Conservation (phyloP, 2,329 filamentous ascomycete genomes). For the Epichloe coenophiala region DNA sequence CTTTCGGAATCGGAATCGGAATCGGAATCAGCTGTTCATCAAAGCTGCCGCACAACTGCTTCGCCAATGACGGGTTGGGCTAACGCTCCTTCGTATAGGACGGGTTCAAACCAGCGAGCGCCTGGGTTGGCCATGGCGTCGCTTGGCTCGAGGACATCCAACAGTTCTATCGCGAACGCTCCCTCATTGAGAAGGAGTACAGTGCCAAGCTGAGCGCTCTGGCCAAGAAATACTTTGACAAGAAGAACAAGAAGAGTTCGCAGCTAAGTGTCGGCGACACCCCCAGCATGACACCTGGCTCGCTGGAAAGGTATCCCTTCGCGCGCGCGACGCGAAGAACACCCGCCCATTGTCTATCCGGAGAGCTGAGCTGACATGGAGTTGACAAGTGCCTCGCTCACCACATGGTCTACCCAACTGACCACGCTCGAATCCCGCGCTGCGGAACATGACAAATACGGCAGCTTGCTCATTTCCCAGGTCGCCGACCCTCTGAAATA, state of each 20-base stretch:
- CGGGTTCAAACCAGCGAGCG: constrained; percentile 89
- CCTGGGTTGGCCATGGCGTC: constrained; percentile 82
- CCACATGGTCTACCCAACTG: constrained; percentile 91
- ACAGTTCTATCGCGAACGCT: constrained; percentile 91
- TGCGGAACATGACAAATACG: constrained; percentile 77
- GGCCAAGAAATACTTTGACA: constrained; percentile 94
- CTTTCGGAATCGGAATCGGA: not conserved
- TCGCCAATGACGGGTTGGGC: not conserved
- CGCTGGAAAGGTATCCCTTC: constrained; percentile 61
- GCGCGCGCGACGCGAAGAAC: not conserved
- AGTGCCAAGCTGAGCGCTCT: constrained; percentile 73
- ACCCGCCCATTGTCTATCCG: not conserved
- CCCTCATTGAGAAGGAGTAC: constrained; percentile 93
- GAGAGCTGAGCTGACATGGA: not conserved
- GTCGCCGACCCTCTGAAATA: constrained; percentile 79
- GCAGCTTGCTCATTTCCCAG: constrained; percentile 61
- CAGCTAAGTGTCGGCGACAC: constrained; percentile 86
- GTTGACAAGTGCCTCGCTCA: constrained; percentile 64
- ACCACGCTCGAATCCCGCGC: constrained; percentile 80
- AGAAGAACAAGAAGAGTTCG: constrained; percentile 83
- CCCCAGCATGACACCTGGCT: constrained; percentile 85
- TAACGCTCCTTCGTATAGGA: constrained; percentile 43
- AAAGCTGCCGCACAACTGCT: not conserved
- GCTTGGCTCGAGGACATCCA: constrained; percentile 94
- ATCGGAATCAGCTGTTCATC: not conserved